Evolutionary conservation across 164 flowering plant genomes (phyloP), one percentile per base, ranked within the genome.

Genomic region (Aristolochia fimbriata): DNA sequence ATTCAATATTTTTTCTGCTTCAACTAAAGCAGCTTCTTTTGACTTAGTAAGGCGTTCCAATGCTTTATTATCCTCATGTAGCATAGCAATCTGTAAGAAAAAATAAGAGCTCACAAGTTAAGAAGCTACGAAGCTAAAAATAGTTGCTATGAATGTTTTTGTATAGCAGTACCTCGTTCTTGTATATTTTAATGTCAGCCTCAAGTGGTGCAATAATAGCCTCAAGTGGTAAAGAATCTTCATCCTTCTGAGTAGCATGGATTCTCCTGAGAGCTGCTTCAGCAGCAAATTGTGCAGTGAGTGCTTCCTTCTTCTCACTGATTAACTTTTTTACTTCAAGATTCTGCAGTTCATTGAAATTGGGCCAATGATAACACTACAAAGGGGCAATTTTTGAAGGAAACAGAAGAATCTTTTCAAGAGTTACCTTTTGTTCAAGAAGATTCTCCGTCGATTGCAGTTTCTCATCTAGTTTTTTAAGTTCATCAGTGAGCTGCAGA

Each of bases 241-340:
- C 80, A 54, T 92, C 87, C 71, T 83, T 88, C 30, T 83, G 89
- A 70, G 68, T 72, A 22, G 80, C 78, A 63, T 92, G 76, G 33
- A 92, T 74, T 73, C 96, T 81, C 78, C 96, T 75, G n/a, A 92
- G 89, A 57, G 93, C 73, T 59, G 89, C 89, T 80, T 92, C 96
- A 8, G 95, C 96, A 24, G 98, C 89, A 69, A 72, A 87, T 62
- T 89, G 96, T 63, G 93, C 96, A 61, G 88, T 82, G 74, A 92
- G 70, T 65, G 96, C 98, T 51, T 85, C 93, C 70, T 77, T 87
- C 82, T 83, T 88, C 62, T 92, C 88, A 57, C 52, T 65, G 31
- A 65, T 60, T 48, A 87, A 78, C 59, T 80, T 89, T 72, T 79
- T 85, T 69, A 80, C 73, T 69, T 92, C 95, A 57, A 92, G 83